Conservation (phyloP, 2,329 filamentous ascomycete species). For the Aureobasidium pullulans region DNA sequence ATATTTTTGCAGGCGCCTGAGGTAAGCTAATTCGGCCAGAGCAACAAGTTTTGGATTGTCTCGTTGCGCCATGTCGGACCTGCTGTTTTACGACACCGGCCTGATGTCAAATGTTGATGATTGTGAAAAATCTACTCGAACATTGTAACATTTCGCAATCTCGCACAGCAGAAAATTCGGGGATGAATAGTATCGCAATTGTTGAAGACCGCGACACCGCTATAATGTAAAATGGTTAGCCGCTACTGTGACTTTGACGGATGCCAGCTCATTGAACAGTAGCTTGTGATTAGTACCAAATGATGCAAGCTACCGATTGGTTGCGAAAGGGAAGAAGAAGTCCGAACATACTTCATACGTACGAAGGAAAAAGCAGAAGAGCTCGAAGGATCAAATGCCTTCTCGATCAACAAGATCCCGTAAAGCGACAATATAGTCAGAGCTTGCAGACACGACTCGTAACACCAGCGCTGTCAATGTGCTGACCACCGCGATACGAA, state of each 20-base stretch:
- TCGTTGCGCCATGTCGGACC: slow-evolving; percentile 13
- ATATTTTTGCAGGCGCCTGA: slow-evolving; percentile 70
- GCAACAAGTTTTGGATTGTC: not conserved
- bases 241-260: slow-evolving; percentile 22
- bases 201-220: slow-evolving; percentile 25
- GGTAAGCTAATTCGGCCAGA: slow-evolving; percentile 67
- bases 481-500: not conserved
- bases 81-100: slow-evolving; percentile 14
- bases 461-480: not conserved
- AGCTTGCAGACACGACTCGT: not conserved
- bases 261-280: slow-evolving; percentile 26
- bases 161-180: slow-evolving; percentile 18
- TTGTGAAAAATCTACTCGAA: slow-evolving; percentile 18
- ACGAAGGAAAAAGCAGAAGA: not conserved
- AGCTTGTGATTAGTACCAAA: slow-evolving; percentile 5
- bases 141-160: slow-evolving; percentile 16
- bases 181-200: slow-evolving; percentile 19
- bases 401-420: not conserved
- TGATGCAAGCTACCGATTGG: slow-evolving; percentile 13
- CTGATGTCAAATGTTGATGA: slow-evolving; percentile 12
- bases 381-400: slow-evolving; percentile 2
- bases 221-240: slow-evolving; percentile 26
- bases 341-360: not conserved
- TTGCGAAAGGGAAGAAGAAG: not conserved
- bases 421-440: not conserved